phyloP scores from a whole-genome alignment of 768 basidiomycete species.

The Suillus paluster region DNA sequence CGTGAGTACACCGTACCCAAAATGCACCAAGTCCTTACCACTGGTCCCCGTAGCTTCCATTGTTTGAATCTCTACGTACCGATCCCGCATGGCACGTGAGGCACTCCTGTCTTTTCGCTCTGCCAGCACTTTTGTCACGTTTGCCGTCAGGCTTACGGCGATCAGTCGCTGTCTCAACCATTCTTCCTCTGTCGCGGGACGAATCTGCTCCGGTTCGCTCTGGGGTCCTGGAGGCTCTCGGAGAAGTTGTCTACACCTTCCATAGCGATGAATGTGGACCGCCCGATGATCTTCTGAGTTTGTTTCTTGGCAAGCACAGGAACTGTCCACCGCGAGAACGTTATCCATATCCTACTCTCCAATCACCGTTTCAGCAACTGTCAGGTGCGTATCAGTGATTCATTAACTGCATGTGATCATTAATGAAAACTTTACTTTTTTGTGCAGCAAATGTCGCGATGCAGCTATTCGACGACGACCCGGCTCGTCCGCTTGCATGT shows the following conservation, averaged over 20 bases:
- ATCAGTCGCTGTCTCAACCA: slow-evolving; percentile 65
- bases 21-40: slow-evolving; percentile 7
- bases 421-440: slow-evolving; percentile 13
- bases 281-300: slow-evolving; percentile 70
- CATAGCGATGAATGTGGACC: slow-evolving; percentile 62
- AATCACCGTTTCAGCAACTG: slow-evolving; percentile 18
- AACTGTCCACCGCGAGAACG: slow-evolving; percentile 45
- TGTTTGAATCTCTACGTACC: slow-evolving; percentile 70
- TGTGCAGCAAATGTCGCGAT: slow-evolving; percentile 30
- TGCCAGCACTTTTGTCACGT: slow-evolving; percentile 78
- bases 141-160: slow-evolving; percentile 62
- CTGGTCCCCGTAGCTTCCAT: slow-evolving; percentile 61
- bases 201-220: slow-evolving; percentile 69
- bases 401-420: not conserved
- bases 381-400: slow-evolving; percentile 15
- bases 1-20: slow-evolving; percentile 43
- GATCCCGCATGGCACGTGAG: slow-evolving; percentile 85
- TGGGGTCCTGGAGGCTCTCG: slow-evolving; percentile 84
- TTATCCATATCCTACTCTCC: slow-evolving; percentile 29
- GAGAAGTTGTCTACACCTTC: slow-evolving; percentile 89
- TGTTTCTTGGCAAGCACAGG: slow-evolving; percentile 72
- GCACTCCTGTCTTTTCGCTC: slow-evolving; percentile 83
- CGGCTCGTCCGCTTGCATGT: slow-evolving; percentile 75
- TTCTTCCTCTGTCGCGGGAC: slow-evolving; percentile 67
- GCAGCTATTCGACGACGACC: slow-evolving; percentile 62